Percentiles rank a stretch among this genome's conserved stretches.
Evolutionary conservation across 352 stramenopile species (phyloP).

Genomic region (Heterotrichella gracilis): DNA sequence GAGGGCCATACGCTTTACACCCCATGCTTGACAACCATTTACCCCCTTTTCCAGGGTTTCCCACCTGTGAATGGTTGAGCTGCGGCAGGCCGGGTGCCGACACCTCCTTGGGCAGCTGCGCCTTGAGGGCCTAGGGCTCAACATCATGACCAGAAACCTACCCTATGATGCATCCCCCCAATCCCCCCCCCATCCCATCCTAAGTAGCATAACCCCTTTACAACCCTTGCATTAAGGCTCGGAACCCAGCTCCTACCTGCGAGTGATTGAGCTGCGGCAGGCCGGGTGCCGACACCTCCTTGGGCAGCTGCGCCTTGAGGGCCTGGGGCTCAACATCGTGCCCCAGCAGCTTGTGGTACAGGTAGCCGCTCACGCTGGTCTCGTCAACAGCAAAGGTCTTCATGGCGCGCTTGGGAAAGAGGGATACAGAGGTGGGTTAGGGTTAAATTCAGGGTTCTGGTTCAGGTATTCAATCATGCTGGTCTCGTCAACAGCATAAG

Average conservation of each 20-base stretch:
- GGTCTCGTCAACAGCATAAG: too few relatives aligned
- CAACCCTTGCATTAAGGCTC: too few relatives aligned
- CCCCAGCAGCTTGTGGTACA: conserved; percentile 94
- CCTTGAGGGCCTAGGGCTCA: conserved; percentile 53
- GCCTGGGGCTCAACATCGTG: conserved; percentile 71
- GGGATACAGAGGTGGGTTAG: too few relatives aligned
- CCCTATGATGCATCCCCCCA: too few relatives aligned
- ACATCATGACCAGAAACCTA: conserved; percentile 81
- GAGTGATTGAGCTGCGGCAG: conserved; percentile 84
- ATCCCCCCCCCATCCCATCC: too few relatives aligned
- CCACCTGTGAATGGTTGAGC: too few relatives aligned
- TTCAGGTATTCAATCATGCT: too few relatives aligned
- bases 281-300: conserved; percentile 45
- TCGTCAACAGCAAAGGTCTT: conserved; percentile 95
- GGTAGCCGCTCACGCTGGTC: conserved; percentile 77
- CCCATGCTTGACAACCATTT: conserved; percentile 6
- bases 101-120: conserved; percentile 28
- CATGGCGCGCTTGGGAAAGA: too few relatives aligned
- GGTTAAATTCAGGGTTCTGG: too few relatives aligned
- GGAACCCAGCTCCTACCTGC: too few relatives aligned
- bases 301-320: conserved; percentile 33
- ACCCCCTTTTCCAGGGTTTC: too few relatives aligned
- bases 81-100: conserved; percentile 65
- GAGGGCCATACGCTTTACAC: not conserved
- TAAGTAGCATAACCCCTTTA: too few relatives aligned